phyloP scores from a whole-genome alignment of 177 flowering plant genomes.

The Vitis hybrid region DNA sequence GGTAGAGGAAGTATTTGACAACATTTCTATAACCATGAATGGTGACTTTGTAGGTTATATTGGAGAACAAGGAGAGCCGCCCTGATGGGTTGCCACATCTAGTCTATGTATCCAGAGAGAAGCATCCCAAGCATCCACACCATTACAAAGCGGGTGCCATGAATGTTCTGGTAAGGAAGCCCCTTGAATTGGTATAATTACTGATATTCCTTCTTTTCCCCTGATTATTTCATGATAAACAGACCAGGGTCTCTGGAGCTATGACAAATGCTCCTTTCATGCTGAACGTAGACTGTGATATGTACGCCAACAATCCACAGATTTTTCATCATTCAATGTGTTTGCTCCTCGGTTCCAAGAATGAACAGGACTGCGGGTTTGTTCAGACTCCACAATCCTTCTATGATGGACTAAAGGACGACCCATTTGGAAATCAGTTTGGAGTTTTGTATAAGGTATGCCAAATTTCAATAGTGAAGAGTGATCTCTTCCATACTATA shows the following conservation, averaged over 20 bases:
- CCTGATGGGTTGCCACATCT: slow-evolving; percentile 50
- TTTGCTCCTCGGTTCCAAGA: slow-evolving; percentile 29
- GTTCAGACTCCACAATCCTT: slow-evolving; percentile 56
- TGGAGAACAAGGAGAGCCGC: slow-evolving; percentile 41
- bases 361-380: slow-evolving; percentile 34
- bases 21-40: no score
- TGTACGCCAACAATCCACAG: slow-evolving; percentile 58
- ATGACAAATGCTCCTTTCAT: slow-evolving; percentile 74
- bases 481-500: no score
- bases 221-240: not conserved
- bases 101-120: slow-evolving; percentile 59
- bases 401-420: slow-evolving; percentile 46
- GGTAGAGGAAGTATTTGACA: no score
- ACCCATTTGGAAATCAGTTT: slow-evolving; percentile 52
- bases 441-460: slow-evolving; percentile 28
- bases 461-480: not conserved
- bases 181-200: no score
- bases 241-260: slow-evolving; percentile 65
- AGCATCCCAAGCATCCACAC: slow-evolving; percentile 52
- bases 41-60: slow-evolving; percentile 28
- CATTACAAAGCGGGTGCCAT: slow-evolving; percentile 71
- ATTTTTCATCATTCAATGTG: slow-evolving; percentile 56
- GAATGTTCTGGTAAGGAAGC: slow-evolving; percentile 52
- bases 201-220: not conserved
- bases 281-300: slow-evolving; percentile 80